A percentile compares a stretch with the other conserved stretches of the same genome.
phyloP scores from a whole-genome alignment of 768 basidiomycete species.

The Amanita pseudoporphyria region DNA sequence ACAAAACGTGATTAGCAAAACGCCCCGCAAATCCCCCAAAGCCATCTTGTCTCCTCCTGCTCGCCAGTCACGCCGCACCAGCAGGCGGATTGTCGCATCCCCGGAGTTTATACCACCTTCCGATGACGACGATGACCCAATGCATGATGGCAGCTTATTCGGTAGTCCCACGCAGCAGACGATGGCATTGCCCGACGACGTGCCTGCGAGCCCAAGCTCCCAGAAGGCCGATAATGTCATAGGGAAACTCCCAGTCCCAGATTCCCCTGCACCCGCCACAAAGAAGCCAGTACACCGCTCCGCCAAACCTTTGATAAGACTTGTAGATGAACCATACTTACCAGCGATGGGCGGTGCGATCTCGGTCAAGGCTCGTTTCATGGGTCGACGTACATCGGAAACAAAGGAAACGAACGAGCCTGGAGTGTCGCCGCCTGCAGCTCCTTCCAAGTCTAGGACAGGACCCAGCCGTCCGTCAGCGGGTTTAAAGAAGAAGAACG shows the following conservation, averaged over 20 bases:
- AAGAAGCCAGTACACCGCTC: constrained; percentile 34
- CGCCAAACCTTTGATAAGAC: constrained; percentile 45
- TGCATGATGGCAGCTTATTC: constrained; percentile 7
- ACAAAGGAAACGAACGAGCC: constrained; percentile 7
- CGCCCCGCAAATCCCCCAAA: background rate
- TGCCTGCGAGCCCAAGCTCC: background rate
- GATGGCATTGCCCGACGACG: constrained; percentile 7
- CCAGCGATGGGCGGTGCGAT: constrained; percentile 29
- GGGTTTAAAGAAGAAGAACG: constrained; percentile 30
- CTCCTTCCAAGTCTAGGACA: constrained; percentile 22
- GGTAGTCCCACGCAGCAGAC: background rate
- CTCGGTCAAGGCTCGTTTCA: constrained; percentile 38
- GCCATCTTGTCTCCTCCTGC: background rate
- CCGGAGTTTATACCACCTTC: constrained; percentile 22
- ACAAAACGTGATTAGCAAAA: background rate
- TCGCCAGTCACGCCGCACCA: constrained; percentile 2
- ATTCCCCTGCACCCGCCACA: background rate
- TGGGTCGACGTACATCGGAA: constrained; percentile 15
- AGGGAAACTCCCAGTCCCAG: background rate
- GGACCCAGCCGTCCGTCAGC: constrained; percentile 45
- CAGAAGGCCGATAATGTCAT: background rate
- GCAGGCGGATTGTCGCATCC: background rate
- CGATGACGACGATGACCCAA: constrained; percentile 26
- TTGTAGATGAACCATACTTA: constrained; percentile 33
- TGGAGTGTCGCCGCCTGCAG: background rate